Conservation (phyloP, 148 eudicot genomes). For the Cornus florida region DNA sequence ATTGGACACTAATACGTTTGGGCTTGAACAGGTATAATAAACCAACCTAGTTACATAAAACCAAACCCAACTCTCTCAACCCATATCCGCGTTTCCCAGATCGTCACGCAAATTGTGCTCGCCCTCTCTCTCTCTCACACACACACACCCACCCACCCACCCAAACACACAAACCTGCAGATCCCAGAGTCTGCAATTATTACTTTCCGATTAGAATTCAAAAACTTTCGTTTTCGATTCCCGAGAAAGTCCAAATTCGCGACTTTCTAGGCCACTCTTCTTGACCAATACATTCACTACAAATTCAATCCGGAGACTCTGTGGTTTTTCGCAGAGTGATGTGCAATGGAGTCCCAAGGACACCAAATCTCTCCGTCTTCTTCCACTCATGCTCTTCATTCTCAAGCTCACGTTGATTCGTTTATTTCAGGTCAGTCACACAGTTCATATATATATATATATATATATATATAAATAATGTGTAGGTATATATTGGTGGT, state of each 20-base stretch:
- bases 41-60: background rate
- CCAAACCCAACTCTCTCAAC: background rate
- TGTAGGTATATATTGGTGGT: too few species aligned
- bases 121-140: background rate
- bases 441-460: too few species aligned
- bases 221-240: background rate
- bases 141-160: background rate
- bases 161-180: background rate
- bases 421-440: constrained; percentile 1
- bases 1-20: too few species aligned
- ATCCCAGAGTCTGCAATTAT: background rate
- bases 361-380: background rate
- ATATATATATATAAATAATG: background rate
- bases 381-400: background rate
- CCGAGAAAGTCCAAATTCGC: background rate
- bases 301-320: background rate
- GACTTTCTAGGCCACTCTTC: background rate
- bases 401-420: background rate
- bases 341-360: background rate
- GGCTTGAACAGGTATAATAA: too few species aligned
- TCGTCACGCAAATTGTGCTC: background rate
- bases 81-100: background rate
- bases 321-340: background rate
- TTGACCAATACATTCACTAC: background rate
- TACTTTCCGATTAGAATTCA: background rate